Evolutionary conservation across 1,284 basidiomycete genomes (phyloP), one percentile per base, ranked within the genome.

Genomic region (Tremellales sp.): DNA sequence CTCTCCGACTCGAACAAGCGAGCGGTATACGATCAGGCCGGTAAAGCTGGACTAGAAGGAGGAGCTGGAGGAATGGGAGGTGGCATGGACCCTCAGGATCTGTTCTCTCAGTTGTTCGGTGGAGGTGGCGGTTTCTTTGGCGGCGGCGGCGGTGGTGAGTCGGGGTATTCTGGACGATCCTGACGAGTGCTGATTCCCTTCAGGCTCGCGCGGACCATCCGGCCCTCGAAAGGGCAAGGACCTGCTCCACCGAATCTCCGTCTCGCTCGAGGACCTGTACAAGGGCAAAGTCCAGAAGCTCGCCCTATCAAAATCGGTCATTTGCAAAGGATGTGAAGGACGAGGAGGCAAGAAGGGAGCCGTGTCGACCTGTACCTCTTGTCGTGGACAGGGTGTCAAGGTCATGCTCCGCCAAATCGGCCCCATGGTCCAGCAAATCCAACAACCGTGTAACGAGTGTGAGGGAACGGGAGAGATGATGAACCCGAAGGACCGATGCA

Each of bases 381-480:
- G 96, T 78, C 81, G 79, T 65, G 96, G 96, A 60, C 89, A 91
- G 64, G 96, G 96, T 72, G 78, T 96, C 77, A 89, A 87, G 75
- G 77, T 97, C 64, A 89, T 87, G 50, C 79, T 97, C 53, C 87
- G 96, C 55, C 94, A 97, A 75, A 66, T 76, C 82, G 96, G 96
- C 31, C 96, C 96, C 15, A 99, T 99, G 96, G 91, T 99, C 64
- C 96, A 99, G 77, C 96, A 99, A 77, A 89, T 98, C 66, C 96
- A 98, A 74, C 88, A 91, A 59, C 81, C 85, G 45, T 99, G 96
- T 78, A 84, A 87, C 68, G 93, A 97, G 27, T 99, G 96, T 75
- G 81, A 80, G 46, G 96, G 90, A 27, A 82, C 83, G 21, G 96
- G 96, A 58, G 94, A 98, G 76, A 81, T 89, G 64, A 96, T 98